Evolutionary conservation across 495 filamentous ascomycete species (phyloP).

Genomic region (Podospora tetraspora): DNA sequence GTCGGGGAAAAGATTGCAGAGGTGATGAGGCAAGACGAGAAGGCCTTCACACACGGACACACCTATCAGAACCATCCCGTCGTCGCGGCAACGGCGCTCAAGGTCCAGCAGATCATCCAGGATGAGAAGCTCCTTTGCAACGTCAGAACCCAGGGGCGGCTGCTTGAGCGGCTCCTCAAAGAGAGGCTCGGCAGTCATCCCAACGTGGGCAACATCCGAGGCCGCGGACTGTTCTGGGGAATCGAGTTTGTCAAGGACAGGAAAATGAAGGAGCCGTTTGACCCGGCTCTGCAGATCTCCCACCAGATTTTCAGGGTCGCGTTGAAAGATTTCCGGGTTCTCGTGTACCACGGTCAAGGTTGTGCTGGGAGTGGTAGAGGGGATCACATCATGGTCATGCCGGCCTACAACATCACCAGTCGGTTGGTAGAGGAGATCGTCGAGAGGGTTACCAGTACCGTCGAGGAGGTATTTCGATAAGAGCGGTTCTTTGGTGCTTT

Average conservation of each 20-base stretch:
- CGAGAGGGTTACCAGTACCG: conserved; percentile 13
- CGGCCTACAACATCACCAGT: conserved; percentile 19
- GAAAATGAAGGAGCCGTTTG: conserved; percentile 47
- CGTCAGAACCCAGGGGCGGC: conserved; percentile 42
- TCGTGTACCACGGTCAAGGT: conserved; percentile 63
- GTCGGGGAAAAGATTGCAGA: conserved; percentile 12
- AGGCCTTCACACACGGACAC: conserved; percentile 50
- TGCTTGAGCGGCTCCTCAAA: conserved; percentile 42
- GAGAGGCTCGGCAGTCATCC: conserved; percentile 40
- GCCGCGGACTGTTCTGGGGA: conserved; percentile 58
- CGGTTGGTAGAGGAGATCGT: conserved; percentile 16
- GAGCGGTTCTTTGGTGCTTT: neutral
- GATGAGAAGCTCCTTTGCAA: conserved; percentile 48
- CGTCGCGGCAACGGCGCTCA: conserved; percentile 50
- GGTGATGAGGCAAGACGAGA: conserved; percentile 56
- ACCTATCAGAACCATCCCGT: conserved; percentile 58
- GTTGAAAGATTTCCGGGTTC: conserved; percentile 49
- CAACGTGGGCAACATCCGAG: conserved; percentile 59
- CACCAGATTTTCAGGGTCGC: conserved; percentile 48
- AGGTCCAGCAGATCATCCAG: conserved; percentile 49
- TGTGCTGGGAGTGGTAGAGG: conserved; percentile 58
- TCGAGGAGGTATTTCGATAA: conserved; percentile 18
- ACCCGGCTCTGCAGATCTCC: conserved; percentile 33
- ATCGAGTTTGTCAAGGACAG: conserved; percentile 53
- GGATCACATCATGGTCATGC: conserved; percentile 65